A percentile compares a stretch with the other conserved stretches of the same genome.
Conservation (phyloP, 768 basidiomycete species). For the Scleroderma bovista region DNA sequence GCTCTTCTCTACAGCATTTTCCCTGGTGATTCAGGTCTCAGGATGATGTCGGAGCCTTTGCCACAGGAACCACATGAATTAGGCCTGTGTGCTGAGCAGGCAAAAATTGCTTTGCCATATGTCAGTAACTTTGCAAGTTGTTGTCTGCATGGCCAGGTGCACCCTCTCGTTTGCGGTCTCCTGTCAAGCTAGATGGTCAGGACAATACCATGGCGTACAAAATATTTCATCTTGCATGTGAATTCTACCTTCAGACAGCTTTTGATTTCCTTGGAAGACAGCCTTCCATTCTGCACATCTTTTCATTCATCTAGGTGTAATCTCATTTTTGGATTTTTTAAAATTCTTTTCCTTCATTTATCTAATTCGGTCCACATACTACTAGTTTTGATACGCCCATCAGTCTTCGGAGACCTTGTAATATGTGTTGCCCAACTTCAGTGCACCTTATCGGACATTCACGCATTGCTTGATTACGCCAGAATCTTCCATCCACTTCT, state of each 20-base stretch:
- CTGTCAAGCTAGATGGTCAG: not conserved
- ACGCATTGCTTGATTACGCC: too few species aligned
- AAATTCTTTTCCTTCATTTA: too few species aligned
- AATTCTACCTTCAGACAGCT: not conserved
- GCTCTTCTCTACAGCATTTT: slow-evolving; percentile 4
- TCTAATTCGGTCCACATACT: too few species aligned
- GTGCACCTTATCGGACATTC: too few species aligned
- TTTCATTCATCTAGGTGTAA: not conserved
- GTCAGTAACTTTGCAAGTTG: not conserved
- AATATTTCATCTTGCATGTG: not conserved
- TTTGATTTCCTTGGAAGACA: not conserved
- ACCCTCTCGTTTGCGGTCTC: not conserved
- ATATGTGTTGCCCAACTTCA: too few species aligned
- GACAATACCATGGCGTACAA: not conserved
- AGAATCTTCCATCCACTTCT: too few species aligned
- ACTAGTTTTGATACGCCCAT: too few species aligned
- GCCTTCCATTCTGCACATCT: not conserved
- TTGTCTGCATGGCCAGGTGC: not conserved
- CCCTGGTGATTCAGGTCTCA: not conserved
- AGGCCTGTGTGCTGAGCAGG: not conserved
- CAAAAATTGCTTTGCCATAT: not conserved
- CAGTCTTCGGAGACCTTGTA: too few species aligned
- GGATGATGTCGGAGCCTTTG: slow-evolving; percentile 1
- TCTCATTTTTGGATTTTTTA: too few species aligned
- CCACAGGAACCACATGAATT: not conserved